Evolutionary conservation across 441 rosid species (phyloP), one percentile per base, ranked within the genome.

Genomic region (Syzygium syzygioides): DNA sequence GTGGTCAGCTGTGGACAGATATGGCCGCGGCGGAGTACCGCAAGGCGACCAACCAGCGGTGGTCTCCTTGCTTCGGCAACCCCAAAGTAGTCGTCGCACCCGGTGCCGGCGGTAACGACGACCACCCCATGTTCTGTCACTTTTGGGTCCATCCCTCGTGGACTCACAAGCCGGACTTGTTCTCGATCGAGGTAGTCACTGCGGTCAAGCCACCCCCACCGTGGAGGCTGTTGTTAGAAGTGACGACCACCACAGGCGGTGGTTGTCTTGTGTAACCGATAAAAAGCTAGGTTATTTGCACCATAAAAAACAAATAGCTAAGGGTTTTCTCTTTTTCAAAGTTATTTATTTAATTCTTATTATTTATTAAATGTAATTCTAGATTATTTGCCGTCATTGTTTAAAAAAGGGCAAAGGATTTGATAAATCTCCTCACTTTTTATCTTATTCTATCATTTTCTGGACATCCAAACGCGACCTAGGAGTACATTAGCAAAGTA

Each of bases 171-270:
- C 64, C n/a, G 25, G n/a, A 11, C 30, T 0, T 59, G n/a, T 12
- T n/a, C 64, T 25, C 7, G 2, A 12, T 59, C 7, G 7, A 26
- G 15, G 15, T 11, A 2, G 30, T 59, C 30, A 59, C 7, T 26
- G 25, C 0, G 7, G n/a, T 59, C 64, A 59, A 1, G 3, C 7
- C 3, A 59, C 6, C 17, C 13, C 28, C 6, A 59, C 0, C 6
- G 4, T 59, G 30, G 30, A 26, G 64, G 64, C 15, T 15, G 12
- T 59, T 3, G 4, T 59, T 0, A 59, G 3, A 59, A 59, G 12
- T 0, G 4, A 5, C 4, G 2, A 59, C 64, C 30, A 11, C 64
- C 17, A 59, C 1, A 2, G 64, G 30, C 4, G n/a, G 0, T n/a
- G 9, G 68, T 28, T 60, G 9, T 62, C 68, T 0, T 14, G 18